Evolutionary conservation across 176 grass and related monocot species (phyloP).

Genomic region (Avena insularis): DNA sequence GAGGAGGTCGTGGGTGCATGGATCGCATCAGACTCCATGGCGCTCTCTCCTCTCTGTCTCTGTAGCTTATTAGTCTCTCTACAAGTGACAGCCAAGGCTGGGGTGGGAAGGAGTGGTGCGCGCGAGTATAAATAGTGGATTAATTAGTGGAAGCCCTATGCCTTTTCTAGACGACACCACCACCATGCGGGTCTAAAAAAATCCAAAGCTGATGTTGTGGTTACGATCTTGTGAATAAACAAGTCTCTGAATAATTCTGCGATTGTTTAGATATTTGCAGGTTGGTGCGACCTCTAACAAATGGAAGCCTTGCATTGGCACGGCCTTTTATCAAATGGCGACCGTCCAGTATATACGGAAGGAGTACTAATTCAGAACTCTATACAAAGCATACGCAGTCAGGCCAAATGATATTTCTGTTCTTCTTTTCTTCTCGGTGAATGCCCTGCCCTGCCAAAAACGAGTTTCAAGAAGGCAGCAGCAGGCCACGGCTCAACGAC

Average conservation of each 20-base stretch:
- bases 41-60: background rate
- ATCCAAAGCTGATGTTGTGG: constrained; percentile 2
- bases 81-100: background rate
- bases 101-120: background rate
- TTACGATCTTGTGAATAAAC: constrained; percentile 7
- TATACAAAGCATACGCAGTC: background rate
- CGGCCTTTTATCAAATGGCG: background rate
- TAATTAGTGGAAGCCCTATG: background rate
- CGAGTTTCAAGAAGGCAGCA: background rate
- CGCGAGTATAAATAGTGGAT: constrained; percentile 52
- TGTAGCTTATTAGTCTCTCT: background rate
- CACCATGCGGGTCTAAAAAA: background rate
- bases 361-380: background rate
- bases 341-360: background rate
- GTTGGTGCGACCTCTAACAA: background rate
- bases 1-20: constrained; percentile 51
- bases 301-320: background rate
- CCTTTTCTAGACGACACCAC: background rate
- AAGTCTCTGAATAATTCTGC: background rate
- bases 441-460: too few species aligned
- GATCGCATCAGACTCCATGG: constrained; percentile 51
- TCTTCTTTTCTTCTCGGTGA: background rate
- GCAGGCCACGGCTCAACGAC: constrained; percentile 41
- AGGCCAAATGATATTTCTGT: background rate
- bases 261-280: background rate